Conservation (phyloP, 2,329 filamentous ascomycete species). For the Emmonsia crescens region DNA sequence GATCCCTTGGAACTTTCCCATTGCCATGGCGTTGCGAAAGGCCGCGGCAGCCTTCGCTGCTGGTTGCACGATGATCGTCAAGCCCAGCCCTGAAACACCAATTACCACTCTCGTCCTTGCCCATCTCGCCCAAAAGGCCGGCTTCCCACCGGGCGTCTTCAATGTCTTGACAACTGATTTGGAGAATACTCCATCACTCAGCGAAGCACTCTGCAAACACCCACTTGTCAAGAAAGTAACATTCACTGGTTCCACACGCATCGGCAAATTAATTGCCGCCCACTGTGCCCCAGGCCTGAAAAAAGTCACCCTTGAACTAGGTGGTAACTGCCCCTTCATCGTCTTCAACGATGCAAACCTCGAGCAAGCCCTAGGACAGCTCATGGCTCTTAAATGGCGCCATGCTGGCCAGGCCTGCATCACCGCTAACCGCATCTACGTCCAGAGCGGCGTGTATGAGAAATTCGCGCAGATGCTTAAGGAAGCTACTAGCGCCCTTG, state of each 20-base stretch:
- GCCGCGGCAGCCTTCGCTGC: constrained; percentile 28
- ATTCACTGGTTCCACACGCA: constrained; percentile 26
- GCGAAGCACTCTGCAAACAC: constrained; percentile 23
- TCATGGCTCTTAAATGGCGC: constrained; percentile 25
- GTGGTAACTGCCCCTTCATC: constrained; percentile 34
- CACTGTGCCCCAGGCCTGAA: constrained; percentile 30
- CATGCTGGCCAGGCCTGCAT: constrained; percentile 29
- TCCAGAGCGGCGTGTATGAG: constrained; percentile 31
- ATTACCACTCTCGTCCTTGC: constrained; percentile 24
- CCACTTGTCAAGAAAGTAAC: constrained; percentile 24
- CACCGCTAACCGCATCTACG: constrained; percentile 27
- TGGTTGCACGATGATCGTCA: constrained; percentile 30
- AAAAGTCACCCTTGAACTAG: constrained; percentile 35
- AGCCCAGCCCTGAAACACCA: constrained; percentile 28
- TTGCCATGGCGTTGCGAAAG: constrained; percentile 53
- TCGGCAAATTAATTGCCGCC: constrained; percentile 24
- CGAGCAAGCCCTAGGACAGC: constrained; percentile 21
- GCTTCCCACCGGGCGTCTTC: constrained; percentile 25
- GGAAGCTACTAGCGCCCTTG: constrained; percentile 41
- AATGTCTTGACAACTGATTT: constrained; percentile 27
- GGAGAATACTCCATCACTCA: constrained; percentile 21
- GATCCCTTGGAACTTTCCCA: constrained; percentile 83
- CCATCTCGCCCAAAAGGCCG: constrained; percentile 25
- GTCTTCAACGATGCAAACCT: constrained; percentile 34
- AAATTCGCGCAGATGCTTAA: constrained; percentile 45